A percentile compares a stretch with the other conserved stretches of the same genome.
These are phyloP conservation scores for Coccomyxa subellipsoidea DNA, from an alignment of 163 green algal species.

Conservation along the genomic window DNA sequence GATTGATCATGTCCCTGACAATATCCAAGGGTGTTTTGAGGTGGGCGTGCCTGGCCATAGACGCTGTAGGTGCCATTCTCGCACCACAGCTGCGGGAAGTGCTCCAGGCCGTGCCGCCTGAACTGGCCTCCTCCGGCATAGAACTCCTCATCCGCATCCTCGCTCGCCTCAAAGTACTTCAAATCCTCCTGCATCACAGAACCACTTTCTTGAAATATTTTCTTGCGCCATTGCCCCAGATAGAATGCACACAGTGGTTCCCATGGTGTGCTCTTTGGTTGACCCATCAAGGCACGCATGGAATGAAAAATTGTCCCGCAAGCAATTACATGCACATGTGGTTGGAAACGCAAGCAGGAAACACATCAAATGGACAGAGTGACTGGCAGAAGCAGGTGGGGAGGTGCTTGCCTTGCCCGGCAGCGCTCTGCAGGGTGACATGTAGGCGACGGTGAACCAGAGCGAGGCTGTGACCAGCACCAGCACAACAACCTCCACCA, in stretches of 20 bases:
- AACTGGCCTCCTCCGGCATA: slow-evolving; percentile 35
- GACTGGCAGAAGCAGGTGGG: not conserved
- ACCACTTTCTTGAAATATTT: not conserved
- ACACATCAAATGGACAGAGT: not conserved
- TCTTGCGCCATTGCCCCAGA: no score
- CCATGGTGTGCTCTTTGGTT: no score
- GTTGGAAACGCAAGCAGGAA: no score
- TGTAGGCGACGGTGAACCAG: slow-evolving; percentile 47
- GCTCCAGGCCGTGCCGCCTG: slow-evolving; percentile 16
- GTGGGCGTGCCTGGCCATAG: slow-evolving; percentile 19
- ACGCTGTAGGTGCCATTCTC: slow-evolving; percentile 27
- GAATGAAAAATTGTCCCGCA: no score
- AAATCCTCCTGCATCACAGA: slow-evolving; percentile 22
- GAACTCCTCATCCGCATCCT: slow-evolving; percentile 37
- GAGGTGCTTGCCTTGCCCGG: slow-evolving; percentile 14
- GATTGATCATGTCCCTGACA: no score
- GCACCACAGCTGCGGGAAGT: slow-evolving; percentile 72
- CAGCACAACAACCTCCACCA: slow-evolving; percentile 41
- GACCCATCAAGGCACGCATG: no score
- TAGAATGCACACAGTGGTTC: no score
- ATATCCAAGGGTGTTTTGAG: no score
- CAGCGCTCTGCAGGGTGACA: slow-evolving; percentile 45
- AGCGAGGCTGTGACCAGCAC: slow-evolving; percentile 44
- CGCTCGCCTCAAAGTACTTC: slow-evolving; percentile 24
- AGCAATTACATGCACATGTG: no score